phyloP scores from a whole-genome alignment of 306 rosid species.

The Rosa persica region DNA sequence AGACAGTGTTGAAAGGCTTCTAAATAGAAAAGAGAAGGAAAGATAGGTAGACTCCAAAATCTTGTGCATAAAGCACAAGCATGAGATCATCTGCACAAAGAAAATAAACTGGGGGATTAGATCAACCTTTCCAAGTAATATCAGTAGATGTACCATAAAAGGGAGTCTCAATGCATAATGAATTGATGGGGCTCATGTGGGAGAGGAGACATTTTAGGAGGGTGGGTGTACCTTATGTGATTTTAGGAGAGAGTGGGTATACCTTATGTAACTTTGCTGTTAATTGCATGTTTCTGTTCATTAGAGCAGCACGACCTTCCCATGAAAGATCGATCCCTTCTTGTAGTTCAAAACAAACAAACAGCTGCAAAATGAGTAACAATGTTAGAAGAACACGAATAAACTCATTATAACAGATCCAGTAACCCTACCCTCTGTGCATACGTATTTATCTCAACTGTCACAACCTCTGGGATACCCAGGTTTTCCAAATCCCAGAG shows the following conservation, averaged over 20 bases:
- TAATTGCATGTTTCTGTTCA: not conserved
- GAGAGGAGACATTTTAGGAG: not conserved
- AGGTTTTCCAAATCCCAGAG: conserved; percentile 21
- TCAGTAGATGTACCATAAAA: not conserved
- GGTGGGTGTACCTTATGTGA: not conserved
- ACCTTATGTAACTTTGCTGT: not conserved
- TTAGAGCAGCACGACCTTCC: not conserved
- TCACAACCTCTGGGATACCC: not conserved
- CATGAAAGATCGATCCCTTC: not conserved
- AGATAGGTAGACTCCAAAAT: not conserved
- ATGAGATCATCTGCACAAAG: not conserved
- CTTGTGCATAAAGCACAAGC: conserved; percentile 12
- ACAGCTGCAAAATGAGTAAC: not conserved
- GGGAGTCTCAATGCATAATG: not conserved
- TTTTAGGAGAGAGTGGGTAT: not conserved
- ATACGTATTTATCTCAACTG: not conserved
- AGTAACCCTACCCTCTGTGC: not conserved
- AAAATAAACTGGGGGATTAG: not conserved
- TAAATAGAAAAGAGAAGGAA: not conserved
- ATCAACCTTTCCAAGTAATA: conserved; percentile 6
- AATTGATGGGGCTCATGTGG: conserved; percentile 2
- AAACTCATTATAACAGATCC: not conserved
- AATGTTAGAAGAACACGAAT: not conserved
- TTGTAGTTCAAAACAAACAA: not conserved
- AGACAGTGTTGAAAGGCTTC: not conserved